These are phyloP conservation scores for Paramecium sexaurelia DNA, from an alignment of 73 alveolate genomes.

Conservation along the genomic window DNA sequence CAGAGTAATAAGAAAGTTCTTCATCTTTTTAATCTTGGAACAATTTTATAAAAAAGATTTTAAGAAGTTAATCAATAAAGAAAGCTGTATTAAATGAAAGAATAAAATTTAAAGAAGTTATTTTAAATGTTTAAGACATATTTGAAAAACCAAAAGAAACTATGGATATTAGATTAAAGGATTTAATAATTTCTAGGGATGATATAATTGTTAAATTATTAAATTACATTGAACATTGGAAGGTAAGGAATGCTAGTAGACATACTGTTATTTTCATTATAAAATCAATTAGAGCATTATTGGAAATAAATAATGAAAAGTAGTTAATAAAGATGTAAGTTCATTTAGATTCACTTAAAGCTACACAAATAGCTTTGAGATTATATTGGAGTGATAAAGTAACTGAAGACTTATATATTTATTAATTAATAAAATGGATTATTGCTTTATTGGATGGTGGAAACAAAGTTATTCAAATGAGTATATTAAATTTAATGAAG, in stretches of 20 bases:
- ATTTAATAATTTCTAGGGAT: conserved; percentile 31
- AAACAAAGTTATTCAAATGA: conserved; percentile 42
- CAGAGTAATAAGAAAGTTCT: not conserved
- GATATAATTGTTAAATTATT: not conserved
- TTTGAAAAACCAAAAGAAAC: not conserved
- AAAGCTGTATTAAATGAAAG: not conserved
- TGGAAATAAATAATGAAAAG: not conserved
- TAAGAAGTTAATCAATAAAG: not conserved
- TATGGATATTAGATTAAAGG: conserved; percentile 31
- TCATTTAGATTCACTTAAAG: conserved; percentile 43
- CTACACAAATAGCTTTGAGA: not conserved
- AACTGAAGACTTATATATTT: conserved; percentile 30
- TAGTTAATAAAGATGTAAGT: not conserved
- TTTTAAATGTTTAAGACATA: not conserved
- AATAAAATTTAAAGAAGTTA: conserved; percentile 6
- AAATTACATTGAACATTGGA: conserved; percentile 39
- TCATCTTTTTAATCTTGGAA: not conserved
- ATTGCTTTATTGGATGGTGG: conserved; percentile 56
- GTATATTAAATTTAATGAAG: conserved; percentile 28
- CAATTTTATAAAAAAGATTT: not conserved
- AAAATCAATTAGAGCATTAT: not conserved
- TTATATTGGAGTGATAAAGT: conserved; percentile 34
- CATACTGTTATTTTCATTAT: not conserved
- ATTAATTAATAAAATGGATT: conserved; percentile 36
- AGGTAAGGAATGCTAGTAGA: conserved; percentile 9